A percentile compares a stretch with the other conserved stretches of the same genome.
Conservation (phyloP, 1,139 yeast genomes). For the Komagataea norvegica region DNA sequence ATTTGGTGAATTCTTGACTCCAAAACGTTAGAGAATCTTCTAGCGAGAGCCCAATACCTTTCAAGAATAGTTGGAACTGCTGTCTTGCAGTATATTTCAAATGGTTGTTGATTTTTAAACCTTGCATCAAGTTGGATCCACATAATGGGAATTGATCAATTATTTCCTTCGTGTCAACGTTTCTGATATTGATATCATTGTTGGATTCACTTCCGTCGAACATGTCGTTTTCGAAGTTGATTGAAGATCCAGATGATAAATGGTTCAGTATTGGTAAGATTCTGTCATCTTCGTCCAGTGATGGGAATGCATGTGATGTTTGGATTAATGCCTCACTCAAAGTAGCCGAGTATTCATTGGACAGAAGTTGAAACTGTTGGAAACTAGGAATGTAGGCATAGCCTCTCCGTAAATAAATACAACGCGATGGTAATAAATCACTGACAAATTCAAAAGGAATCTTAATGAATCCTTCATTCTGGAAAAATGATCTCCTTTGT, state of each 20-base stretch:
- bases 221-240: constrained; percentile 36
- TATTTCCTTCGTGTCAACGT: constrained; percentile 52
- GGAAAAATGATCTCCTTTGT: constrained; percentile 34
- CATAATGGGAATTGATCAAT: constrained; percentile 78
- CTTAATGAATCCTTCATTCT: constrained; percentile 64
- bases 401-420: constrained; percentile 63
- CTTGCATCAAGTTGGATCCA: constrained; percentile 63
- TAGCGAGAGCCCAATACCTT: constrained; percentile 81
- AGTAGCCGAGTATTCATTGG: constrained; percentile 58
- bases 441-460: constrained; percentile 85
- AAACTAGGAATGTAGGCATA: constrained; percentile 81
- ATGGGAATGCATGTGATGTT: constrained; percentile 76
- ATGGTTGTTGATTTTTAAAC: constrained; percentile 59
- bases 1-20: constrained; percentile 65
- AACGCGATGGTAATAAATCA: constrained; percentile 65
- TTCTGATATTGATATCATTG: constrained; percentile 57
- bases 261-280: constrained; percentile 78
- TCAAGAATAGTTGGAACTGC: constrained; percentile 78
- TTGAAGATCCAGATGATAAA: constrained; percentile 66
- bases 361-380: constrained; percentile 65
- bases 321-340: constrained; percentile 51
- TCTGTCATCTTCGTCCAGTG: constrained; percentile 89
- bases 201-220: constrained; percentile 30
- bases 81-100: constrained; percentile 79
- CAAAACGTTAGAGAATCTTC: constrained; percentile 90